A percentile compares a stretch with the other conserved stretches of the same genome.
Evolutionary conservation across 768 basidiomycete species (phyloP).

Genomic region (Trametopsis cervina): DNA sequence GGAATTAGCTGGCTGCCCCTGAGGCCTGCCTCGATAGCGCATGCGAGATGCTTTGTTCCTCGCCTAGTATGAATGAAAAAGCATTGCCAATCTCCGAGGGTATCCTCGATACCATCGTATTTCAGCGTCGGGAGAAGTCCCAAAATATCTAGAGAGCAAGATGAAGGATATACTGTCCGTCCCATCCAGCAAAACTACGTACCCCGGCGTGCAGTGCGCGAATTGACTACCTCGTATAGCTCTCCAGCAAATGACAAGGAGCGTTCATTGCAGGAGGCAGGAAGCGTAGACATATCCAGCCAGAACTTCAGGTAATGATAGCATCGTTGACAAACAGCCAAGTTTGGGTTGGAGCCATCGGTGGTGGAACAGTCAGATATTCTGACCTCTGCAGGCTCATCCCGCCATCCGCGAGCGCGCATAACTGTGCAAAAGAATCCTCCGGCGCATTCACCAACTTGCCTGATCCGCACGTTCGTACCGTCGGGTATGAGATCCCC

Average conservation of each 20-base stretch:
- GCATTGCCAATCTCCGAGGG: conserved; percentile 3
- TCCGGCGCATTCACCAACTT: background rate
- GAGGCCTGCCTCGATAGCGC: conserved; percentile 1
- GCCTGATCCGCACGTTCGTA: background rate
- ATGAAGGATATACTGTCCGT: too few species aligned
- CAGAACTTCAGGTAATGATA: conserved; percentile 3
- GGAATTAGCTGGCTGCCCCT: conserved; percentile 1
- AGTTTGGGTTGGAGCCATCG: conserved; percentile 1
- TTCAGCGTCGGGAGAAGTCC: conserved; percentile 2
- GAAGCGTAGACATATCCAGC: background rate
- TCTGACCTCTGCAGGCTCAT: background rate
- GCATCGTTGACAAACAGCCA: conserved; percentile 5
- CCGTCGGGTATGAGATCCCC: background rate
- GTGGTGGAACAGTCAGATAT: background rate
- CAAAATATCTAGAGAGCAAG: background rate
- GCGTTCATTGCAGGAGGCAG: background rate
- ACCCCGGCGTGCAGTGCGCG: conserved; percentile 1
- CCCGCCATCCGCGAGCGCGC: background rate
- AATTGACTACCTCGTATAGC: conserved; percentile 9
- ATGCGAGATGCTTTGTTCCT: conserved; percentile 1
- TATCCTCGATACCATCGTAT: conserved; percentile 9
- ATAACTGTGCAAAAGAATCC: conserved; percentile 1
- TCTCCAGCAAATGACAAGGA: conserved; percentile 1
- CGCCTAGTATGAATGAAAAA: background rate
- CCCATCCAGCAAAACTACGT: background rate